Conservation (phyloP, 495 filamentous ascomycete species). For the Talaromyces liani region DNA sequence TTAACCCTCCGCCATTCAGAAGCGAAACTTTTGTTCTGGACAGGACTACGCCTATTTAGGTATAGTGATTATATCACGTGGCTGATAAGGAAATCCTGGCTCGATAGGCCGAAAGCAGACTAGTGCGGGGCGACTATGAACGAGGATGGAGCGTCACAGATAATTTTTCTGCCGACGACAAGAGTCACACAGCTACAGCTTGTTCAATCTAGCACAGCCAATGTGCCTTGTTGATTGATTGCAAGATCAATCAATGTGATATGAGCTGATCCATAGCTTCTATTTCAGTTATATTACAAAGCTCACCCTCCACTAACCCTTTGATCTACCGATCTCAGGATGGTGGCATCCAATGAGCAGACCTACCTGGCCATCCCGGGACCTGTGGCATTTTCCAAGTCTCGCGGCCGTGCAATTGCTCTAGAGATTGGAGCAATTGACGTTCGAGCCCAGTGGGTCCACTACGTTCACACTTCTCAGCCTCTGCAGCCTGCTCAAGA, state of each 20-base stretch:
- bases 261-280: neutral
- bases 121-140: conserved; percentile 22
- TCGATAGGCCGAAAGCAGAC: conserved; percentile 23
- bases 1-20: neutral
- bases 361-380: conserved; percentile 44
- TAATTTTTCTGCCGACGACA: conserved; percentile 1
- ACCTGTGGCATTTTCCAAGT: conserved; percentile 45
- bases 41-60: neutral
- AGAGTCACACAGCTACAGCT: neutral
- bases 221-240: conserved; percentile 11
- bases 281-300: neutral
- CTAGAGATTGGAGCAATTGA: conserved; percentile 45
- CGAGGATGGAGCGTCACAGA: neutral
- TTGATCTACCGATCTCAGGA: conserved; percentile 13
- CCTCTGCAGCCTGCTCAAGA: conserved; percentile 33
- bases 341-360: conserved; percentile 25
- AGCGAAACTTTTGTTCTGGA: neutral
- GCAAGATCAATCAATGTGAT: neutral
- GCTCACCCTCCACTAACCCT: neutral
- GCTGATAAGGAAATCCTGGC: conserved; percentile 18
- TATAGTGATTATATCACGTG: conserved; percentile 15
- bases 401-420: conserved; percentile 42
- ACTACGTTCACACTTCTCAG: conserved; percentile 48
- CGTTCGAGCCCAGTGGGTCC: conserved; percentile 57
- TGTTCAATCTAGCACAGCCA: conserved; percentile 11